Percentiles rank a stretch among this genome's conserved stretches.
Conservation (phyloP, 345 rosid species). For the Hibiscus syriacus region DNA sequence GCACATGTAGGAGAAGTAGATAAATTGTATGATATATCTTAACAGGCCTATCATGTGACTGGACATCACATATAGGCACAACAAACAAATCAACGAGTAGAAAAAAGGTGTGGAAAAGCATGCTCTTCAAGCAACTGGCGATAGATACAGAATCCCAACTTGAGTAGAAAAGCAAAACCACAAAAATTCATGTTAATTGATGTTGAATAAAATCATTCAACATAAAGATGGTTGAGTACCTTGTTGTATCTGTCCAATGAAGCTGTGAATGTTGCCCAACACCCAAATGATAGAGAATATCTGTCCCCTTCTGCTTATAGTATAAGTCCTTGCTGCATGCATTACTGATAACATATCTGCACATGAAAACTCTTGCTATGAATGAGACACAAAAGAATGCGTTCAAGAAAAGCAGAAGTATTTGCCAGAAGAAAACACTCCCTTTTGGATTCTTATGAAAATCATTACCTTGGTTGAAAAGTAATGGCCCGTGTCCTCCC, state of each 20-base stretch:
- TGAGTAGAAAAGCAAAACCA: not conserved
- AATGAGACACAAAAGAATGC: not conserved
- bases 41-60: not conserved
- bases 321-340: constrained; percentile 75
- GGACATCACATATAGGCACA: not conserved
- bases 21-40: not conserved
- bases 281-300: constrained; percentile 49
- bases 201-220: not conserved
- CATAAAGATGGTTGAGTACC: constrained; percentile 35
- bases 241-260: constrained; percentile 72
- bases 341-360: constrained; percentile 82
- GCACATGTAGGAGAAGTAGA: not conserved
- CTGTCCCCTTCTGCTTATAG: constrained; percentile 87
- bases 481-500: constrained; percentile 79
- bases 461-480: constrained; percentile 72
- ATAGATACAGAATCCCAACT: not conserved
- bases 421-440: not conserved
- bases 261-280: constrained; percentile 75
- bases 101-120: not conserved
- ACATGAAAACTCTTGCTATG: constrained; percentile 5
- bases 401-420: not conserved
- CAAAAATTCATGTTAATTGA: not conserved
- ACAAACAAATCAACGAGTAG: not conserved
- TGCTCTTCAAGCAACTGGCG: not conserved
- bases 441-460: not conserved